Percentiles rank a stretch among this genome's conserved stretches.
Evolutionary conservation across 2,329 filamentous ascomycete species (phyloP).

Genomic region (Elsinoe australis): DNA sequence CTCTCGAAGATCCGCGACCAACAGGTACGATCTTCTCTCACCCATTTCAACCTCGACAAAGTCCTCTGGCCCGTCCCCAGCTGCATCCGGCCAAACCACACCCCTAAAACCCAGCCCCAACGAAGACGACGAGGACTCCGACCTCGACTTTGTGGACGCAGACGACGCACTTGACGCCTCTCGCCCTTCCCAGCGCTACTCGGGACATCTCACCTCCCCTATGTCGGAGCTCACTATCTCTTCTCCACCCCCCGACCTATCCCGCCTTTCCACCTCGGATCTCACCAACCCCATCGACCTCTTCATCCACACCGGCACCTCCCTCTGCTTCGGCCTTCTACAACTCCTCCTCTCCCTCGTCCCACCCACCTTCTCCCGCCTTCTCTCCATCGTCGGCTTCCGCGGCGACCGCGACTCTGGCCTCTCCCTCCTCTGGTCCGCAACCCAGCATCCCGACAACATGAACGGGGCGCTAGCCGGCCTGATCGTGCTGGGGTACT

Average conservation of each 20-base stretch:
- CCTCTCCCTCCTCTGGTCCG: conserved; percentile 81
- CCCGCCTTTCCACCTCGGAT: conserved; percentile 35
- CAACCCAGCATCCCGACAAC: conserved; percentile 68
- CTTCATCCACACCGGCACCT: conserved; percentile 82
- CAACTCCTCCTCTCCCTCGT: conserved; percentile 86
- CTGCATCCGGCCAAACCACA: conserved; percentile 1
- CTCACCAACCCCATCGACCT: conserved; percentile 66
- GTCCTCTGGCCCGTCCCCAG: background rate
- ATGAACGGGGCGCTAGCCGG: conserved; percentile 88
- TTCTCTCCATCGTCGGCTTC: conserved; percentile 85
- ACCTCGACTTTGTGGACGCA: conserved; percentile 51
- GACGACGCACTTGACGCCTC: conserved; percentile 42
- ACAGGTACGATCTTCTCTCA: conserved; percentile 4
- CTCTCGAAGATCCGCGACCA: background rate
- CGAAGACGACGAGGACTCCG: conserved; percentile 33
- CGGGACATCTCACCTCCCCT: conserved; percentile 37
- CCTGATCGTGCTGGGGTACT: conserved; percentile 73
- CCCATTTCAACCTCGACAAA: background rate
- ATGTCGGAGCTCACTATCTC: conserved; percentile 22
- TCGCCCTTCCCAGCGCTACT: conserved; percentile 42
- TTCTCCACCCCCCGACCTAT: background rate
- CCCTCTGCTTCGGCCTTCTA: conserved; percentile 82
- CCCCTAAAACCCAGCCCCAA: conserved; percentile 18
- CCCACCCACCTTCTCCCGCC: conserved; percentile 78
- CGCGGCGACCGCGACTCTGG: conserved; percentile 78